These are phyloP conservation scores for Neckera pumila DNA, from an alignment of 225 moss, liverwort and hornwort species.

Conservation along the genomic window DNA sequence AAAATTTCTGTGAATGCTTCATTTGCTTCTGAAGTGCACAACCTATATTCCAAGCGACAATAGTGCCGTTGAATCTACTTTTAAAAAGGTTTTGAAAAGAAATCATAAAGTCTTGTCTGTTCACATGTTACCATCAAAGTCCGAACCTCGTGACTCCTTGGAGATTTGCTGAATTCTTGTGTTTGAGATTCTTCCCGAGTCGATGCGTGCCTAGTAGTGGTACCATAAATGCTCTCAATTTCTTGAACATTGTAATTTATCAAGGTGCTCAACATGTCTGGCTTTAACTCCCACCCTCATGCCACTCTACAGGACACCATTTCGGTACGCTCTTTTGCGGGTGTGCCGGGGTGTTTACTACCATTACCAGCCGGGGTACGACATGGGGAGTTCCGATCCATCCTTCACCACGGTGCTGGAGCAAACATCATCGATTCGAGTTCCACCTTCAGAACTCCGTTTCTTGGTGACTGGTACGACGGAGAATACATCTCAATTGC, in stretches of 20 bases:
- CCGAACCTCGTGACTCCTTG: not conserved
- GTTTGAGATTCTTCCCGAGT: not conserved
- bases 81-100: not conserved
- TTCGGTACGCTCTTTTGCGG: not conserved
- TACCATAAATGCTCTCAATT: not conserved
- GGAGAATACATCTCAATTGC: not conserved
- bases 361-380: conserved; percentile 6
- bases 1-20: not conserved
- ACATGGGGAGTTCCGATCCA: conserved; percentile 4
- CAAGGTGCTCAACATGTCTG: not conserved
- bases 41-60: not conserved
- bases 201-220: not conserved
- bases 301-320: conserved; percentile 15
- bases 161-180: not conserved
- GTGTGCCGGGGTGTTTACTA: not conserved
- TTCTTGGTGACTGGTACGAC: conserved; percentile 20
- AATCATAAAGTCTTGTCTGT: not conserved
- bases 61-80: not conserved
- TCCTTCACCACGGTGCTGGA: conserved; percentile 7
- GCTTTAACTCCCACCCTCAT: not conserved
- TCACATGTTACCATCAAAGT: not conserved
- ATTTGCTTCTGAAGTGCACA: not conserved
- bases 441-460: not conserved
- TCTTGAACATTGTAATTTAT: not conserved
- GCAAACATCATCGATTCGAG: not conserved